phyloP scores from a whole-genome alignment of 2,329 filamentous ascomycete species.

The Penicillium sp. region DNA sequence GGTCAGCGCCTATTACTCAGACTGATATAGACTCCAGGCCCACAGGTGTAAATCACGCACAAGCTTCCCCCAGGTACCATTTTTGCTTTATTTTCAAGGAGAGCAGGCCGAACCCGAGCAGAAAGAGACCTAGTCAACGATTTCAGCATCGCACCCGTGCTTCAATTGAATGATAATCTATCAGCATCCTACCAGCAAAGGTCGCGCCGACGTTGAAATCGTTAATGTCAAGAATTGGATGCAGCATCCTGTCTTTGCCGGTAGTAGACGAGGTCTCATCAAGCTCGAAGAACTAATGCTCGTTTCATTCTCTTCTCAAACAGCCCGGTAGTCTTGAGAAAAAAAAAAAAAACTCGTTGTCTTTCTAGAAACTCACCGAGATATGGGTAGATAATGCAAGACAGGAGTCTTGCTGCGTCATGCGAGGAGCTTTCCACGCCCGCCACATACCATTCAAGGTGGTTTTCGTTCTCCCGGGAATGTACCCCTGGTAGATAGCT shows the following conservation, averaged over 20 bases:
- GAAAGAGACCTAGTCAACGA: slow-evolving; percentile 24
- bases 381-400: not conserved
- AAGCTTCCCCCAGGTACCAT: slow-evolving; percentile 39
- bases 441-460: too few relatives aligned
- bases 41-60: slow-evolving; percentile 17
- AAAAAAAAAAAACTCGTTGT: too few relatives aligned
- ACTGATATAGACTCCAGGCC: too few relatives aligned
- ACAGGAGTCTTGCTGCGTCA: not conserved
- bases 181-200: slow-evolving; percentile 25
- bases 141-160: slow-evolving; percentile 1
- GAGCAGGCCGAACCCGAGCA: slow-evolving; percentile 29
- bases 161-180: not conserved
- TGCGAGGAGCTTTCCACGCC: too few relatives aligned
- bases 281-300: too few relatives aligned
- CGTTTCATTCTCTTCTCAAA: too few relatives aligned
- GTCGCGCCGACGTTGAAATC: slow-evolving; percentile 31
- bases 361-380: too few relatives aligned
- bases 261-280: too few relatives aligned
- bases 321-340: too few relatives aligned
- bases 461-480: not conserved
- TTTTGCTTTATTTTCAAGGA: slow-evolving; percentile 34
- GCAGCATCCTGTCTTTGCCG: slow-evolving; percentile 24
- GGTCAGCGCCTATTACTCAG: not conserved
- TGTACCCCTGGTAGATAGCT: too few relatives aligned
- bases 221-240: slow-evolving; percentile 31